Conservation (phyloP, 163 green algal species). For the Volvox carteri region DNA sequence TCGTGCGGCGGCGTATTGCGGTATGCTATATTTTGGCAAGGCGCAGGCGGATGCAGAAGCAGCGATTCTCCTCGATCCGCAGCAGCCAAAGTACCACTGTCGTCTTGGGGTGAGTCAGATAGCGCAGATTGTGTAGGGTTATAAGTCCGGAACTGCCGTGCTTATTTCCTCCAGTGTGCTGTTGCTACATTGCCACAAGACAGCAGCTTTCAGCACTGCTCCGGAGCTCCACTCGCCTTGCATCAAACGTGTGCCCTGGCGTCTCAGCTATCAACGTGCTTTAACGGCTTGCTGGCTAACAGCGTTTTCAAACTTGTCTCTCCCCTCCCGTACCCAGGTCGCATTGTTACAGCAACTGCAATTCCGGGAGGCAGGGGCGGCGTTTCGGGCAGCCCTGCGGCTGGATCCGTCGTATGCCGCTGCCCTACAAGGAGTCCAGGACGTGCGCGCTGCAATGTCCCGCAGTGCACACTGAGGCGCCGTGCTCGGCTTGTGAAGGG, state of each 20-base stretch:
- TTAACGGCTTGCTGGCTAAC: no score
- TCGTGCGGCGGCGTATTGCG: constrained; percentile 68
- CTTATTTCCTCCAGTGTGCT: no score
- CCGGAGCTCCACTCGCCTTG: no score
- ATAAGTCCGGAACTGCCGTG: no score
- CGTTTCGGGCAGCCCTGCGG: constrained; percentile 12
- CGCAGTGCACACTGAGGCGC: neutral
- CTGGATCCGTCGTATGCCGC: constrained; percentile 30
- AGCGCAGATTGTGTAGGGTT: no score
- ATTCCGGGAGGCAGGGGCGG: constrained; percentile 5
- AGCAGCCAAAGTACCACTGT: constrained; percentile 51
- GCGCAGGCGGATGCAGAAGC: constrained; percentile 67
- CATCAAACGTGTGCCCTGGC: no score
- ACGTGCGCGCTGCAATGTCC: constrained; percentile 33
- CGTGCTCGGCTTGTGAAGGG: no score
- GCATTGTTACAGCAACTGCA: constrained; percentile 44
- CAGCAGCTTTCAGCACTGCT: no score
- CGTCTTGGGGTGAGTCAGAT: constrained; percentile 50
- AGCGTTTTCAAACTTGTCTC: no score
- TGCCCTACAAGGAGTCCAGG: constrained; percentile 25
- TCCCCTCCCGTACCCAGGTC: neutral
- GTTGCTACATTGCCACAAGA: no score
- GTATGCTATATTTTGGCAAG: constrained; percentile 63
- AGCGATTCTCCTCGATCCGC: constrained; percentile 45
- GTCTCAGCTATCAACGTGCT: no score